phyloP scores from a whole-genome alignment of 345 rosid genomes.

The Microthlaspi erraticum region DNA sequence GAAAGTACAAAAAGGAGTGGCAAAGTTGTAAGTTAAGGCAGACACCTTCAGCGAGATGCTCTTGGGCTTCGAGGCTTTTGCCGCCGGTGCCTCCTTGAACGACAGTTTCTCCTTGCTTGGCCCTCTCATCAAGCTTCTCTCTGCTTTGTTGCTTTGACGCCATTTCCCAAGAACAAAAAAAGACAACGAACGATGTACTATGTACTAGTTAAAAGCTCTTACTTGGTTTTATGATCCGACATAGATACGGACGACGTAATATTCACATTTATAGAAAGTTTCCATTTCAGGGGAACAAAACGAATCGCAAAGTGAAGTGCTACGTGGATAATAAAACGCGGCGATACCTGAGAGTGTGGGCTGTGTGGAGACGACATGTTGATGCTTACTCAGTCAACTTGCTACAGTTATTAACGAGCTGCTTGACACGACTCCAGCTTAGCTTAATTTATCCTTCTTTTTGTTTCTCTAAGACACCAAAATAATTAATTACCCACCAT shows the following conservation, averaged over 20 bases:
- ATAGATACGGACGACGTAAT: conserved; percentile 26
- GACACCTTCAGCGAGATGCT: conserved; percentile 79
- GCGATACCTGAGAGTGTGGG: conserved; percentile 15
- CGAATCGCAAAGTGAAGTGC: neutral
- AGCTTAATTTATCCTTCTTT: neutral
- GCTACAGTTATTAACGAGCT: conserved; percentile 40
- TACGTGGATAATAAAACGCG: conserved; percentile 26
- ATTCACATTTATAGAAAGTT: conserved; percentile 25
- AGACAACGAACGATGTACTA: neutral
- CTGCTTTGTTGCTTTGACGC: conserved; percentile 51
- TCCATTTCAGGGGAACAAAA: neutral
- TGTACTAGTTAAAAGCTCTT: neutral
- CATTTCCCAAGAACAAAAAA: conserved; percentile 39
- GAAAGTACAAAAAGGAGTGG: neutral
- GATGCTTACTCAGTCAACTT: conserved; percentile 43
- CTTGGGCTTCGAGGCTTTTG: conserved; percentile 88
- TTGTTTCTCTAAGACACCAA: neutral
- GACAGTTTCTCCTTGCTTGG: conserved; percentile 74
- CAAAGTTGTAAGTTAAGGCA: neutral
- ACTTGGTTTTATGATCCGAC: conserved; percentile 32
- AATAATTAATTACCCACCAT: too few species aligned
- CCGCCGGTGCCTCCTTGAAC: conserved; percentile 86
- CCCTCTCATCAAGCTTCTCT: conserved; percentile 68
- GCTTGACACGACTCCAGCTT: conserved; percentile 37
- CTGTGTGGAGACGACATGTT: conserved; percentile 43